Conservation (phyloP, 208 protist species). For the Crithidia bombi region DNA sequence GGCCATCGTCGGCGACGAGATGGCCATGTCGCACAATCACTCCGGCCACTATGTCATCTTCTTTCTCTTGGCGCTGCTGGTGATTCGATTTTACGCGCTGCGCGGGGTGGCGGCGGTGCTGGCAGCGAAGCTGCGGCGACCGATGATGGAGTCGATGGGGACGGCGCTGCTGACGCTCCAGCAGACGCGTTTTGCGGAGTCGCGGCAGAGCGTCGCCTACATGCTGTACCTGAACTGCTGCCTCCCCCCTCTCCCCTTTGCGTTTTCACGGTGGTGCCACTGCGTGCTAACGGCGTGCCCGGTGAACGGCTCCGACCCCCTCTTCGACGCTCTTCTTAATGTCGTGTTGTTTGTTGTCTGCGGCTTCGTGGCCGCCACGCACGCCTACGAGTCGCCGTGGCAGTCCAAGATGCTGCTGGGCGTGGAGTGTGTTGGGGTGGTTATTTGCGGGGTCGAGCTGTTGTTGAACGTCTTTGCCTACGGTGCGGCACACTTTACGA, state of each 20-base stretch:
- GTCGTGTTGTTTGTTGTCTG: conserved; percentile 35
- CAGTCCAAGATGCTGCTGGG: conserved; percentile 29
- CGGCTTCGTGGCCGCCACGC: conserved; percentile 35
- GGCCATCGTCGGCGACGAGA: conserved; percentile 23
- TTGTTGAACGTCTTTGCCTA: conserved; percentile 48
- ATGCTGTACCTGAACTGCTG: conserved; percentile 20
- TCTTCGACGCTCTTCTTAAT: conserved; percentile 15
- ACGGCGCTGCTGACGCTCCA: conserved; percentile 14
- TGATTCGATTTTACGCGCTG: conserved; percentile 47
- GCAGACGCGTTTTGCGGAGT: conserved; percentile 26
- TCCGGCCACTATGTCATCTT: conserved; percentile 46
- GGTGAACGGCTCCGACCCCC: background rate
- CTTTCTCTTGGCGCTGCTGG: conserved; percentile 39
- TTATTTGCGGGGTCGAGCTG: conserved; percentile 39
- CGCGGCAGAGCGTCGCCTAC: conserved; percentile 21
- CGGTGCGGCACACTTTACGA: conserved; percentile 25
- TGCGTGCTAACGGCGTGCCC: conserved; percentile 22
- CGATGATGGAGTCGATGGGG: conserved; percentile 7
- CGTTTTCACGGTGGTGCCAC: conserved; percentile 26
- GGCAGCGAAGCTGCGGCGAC: conserved; percentile 22
- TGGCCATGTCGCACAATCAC: conserved; percentile 22
- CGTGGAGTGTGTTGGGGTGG: conserved; percentile 42
- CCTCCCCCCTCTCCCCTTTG: conserved; percentile 10
- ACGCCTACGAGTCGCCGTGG: conserved; percentile 28
- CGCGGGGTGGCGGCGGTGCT: conserved; percentile 40